phyloP scores from a whole-genome alignment of 2,329 filamentous ascomycete genomes.

The Scytalidium lignicola region DNA sequence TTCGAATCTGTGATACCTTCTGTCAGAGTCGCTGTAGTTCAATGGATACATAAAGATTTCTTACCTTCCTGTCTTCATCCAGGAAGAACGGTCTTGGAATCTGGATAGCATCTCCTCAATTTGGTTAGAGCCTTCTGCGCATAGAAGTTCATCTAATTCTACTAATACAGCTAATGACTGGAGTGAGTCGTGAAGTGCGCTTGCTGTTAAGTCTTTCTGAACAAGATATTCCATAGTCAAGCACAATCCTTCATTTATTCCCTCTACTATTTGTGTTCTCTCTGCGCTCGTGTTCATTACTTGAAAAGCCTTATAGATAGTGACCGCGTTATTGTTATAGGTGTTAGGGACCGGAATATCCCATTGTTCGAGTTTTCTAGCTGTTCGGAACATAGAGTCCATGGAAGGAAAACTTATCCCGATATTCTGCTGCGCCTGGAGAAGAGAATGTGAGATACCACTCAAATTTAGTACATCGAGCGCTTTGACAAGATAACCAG shows the following conservation, averaged over 20 bases:
- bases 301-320: conserved; percentile 77
- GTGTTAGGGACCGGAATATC: conserved; percentile 71
- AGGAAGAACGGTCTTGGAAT: conserved; percentile 62
- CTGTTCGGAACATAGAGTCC: conserved; percentile 72
- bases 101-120: conserved; percentile 55
- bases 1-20: conserved; percentile 50
- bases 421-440: conserved; percentile 60
- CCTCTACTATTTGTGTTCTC: conserved; percentile 44
- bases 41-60: conserved; percentile 22
- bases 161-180: conserved; percentile 66
- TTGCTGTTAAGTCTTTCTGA: conserved; percentile 42
- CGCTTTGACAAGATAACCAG: conserved; percentile 67
- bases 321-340: conserved; percentile 58
- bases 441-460: conserved; percentile 76
- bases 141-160: conserved; percentile 75
- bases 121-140: conserved; percentile 52
- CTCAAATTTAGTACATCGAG: conserved; percentile 78
- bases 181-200: conserved; percentile 49
- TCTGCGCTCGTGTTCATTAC: conserved; percentile 64
- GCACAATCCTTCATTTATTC: conserved; percentile 59
- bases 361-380: conserved; percentile 84
- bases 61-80: conserved; percentile 81
- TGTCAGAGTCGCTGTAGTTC: conserved; percentile 7
- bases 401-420: conserved; percentile 54
- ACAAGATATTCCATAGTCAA: conserved; percentile 55